phyloP scores from a whole-genome alignment of 2,329 filamentous ascomycete species.

The Xylaria sp. region DNA sequence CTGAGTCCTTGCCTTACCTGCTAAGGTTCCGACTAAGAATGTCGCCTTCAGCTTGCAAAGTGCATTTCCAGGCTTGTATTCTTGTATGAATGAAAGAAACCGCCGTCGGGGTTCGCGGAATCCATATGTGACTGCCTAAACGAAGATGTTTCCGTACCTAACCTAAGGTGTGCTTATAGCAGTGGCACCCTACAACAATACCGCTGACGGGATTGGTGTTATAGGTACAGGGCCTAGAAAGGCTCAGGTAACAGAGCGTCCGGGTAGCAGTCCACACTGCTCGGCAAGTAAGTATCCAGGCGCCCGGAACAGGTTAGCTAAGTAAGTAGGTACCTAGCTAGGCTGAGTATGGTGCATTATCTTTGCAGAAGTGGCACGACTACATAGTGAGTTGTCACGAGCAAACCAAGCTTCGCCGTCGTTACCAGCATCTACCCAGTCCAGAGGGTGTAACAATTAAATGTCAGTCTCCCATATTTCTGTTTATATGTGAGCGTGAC shows the following conservation, averaged over 20 bases:
- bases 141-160: neutral
- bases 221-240: too few species aligned
- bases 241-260: too few species aligned
- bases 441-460: too few species aligned
- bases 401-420: neutral
- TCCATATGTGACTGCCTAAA: neutral
- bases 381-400: constrained; percentile 1
- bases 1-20: too few species aligned
- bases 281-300: neutral
- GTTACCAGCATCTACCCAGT: neutral
- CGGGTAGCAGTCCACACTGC: neutral
- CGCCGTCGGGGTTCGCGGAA: constrained; percentile 29
- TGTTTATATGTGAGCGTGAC: too few species aligned
- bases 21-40: too few species aligned
- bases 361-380: neutral
- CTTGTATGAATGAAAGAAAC: constrained; percentile 4
- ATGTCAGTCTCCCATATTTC: too few species aligned
- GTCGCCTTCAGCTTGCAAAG: too few species aligned
- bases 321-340: neutral
- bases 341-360: neutral
- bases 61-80: too few species aligned
- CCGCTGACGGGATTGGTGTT: too few species aligned
- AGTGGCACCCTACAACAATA: neutral
- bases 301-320: neutral
- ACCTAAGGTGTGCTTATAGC: neutral